phyloP scores from a whole-genome alignment of 2,329 filamentous ascomycete genomes.

The Colletotrichum lupini region DNA sequence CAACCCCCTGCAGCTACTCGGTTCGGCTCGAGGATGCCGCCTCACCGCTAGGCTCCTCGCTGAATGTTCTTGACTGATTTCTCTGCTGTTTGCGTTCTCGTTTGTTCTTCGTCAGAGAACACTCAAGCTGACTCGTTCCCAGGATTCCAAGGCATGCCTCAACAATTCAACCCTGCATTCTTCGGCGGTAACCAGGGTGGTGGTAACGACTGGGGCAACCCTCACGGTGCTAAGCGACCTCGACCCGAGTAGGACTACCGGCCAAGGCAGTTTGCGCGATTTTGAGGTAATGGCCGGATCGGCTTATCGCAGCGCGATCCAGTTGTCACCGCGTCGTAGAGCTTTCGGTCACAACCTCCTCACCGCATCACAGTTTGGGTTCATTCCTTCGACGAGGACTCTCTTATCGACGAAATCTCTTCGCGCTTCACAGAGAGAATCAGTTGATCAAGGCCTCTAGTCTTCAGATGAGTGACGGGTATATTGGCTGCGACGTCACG shows the following conservation, averaged over 20 bases:
- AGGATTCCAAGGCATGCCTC: slow-evolving; percentile 76
- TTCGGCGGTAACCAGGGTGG: slow-evolving; percentile 67
- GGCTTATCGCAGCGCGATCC: background rate
- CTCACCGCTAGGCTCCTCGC: background rate
- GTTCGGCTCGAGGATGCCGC: background rate
- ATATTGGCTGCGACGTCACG: background rate
- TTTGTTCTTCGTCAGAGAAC: background rate
- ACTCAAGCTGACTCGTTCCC: slow-evolving; percentile 38
- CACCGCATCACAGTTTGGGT: background rate
- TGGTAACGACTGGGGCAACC: slow-evolving; percentile 77
- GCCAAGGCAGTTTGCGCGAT: background rate
- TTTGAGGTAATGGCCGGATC: background rate
- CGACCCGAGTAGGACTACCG: slow-evolving; percentile 69
- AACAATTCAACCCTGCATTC: slow-evolving; percentile 79
- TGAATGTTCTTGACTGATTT: background rate
- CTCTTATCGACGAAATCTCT: background rate
- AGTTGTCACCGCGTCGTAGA: background rate
- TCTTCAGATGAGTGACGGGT: background rate
- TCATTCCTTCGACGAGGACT: background rate
- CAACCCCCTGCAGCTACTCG: background rate
- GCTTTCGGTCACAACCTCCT: background rate
- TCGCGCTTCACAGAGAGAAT: background rate
- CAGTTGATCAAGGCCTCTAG: background rate
- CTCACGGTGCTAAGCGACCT: slow-evolving; percentile 83
- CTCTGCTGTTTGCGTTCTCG: slow-evolving; percentile 2